Evolutionary conservation across 495 filamentous ascomycete species (phyloP), one percentile per base, ranked within the genome.

Genomic region (Lichenothelia convexa): DNA sequence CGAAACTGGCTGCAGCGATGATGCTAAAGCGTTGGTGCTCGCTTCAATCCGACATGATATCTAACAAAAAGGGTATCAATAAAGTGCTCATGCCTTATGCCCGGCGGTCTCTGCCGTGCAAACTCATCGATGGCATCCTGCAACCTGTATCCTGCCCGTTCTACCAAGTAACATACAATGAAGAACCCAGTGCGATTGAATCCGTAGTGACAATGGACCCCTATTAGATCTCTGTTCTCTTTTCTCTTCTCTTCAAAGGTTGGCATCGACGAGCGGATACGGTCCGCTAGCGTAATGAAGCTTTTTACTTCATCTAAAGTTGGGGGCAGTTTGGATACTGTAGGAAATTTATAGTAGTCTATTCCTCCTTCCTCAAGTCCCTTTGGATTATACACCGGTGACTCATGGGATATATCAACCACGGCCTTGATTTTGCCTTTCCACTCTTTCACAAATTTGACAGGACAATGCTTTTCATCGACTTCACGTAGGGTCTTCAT

Each of bases 131-230:
- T 76, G 3, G 86, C 87, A 39, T 76, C 71, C 46, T 80, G 69
- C 11, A 92, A 68, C 33, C 57, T 60, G 50, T 67, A 92, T 1
- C 70, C 71, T 45, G 75, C 64, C 37, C 72, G 65, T 58, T 95
- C 87, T 34, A 95, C 79, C 4, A 94, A 58, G 45, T 95, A 95
- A 47, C 75, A 82, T n/a, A 78, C 75, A 22, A 95, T 73, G 48
- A 93, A 75, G 50, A 86, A 93, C 1, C 87, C 85, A 0, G 84
- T 92, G 22, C 84, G 70, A 49, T 93, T 92, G 59, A 83, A 93
- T 0, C 86, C 87, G 44, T 95, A 94, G 47, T 95, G 87, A 48
- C 87, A 94, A 51, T 95, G 87, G 1, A 93, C 83, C 9, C 78
- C 87, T 32, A 94, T 65, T 11, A 67, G 57, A 9, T 53, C 53